phyloP scores from a whole-genome alignment of 805 yeast species.

The Monosporozyma unispora region DNA sequence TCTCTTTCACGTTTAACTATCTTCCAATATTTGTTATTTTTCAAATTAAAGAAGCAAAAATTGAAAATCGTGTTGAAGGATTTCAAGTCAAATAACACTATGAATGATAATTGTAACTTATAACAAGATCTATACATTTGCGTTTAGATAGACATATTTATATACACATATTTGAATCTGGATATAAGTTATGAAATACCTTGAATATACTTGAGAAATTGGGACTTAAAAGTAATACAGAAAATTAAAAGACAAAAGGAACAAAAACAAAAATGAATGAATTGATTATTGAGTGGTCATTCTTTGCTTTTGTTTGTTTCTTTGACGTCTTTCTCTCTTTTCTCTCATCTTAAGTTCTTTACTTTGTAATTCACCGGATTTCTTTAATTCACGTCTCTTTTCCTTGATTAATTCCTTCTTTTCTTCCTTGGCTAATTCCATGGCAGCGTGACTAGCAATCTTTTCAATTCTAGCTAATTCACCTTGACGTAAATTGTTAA shows the following conservation, averaged over 20 bases:
- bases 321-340: slow-evolving; percentile 68
- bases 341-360: slow-evolving; percentile 69
- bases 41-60: background rate
- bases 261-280: background rate
- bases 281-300: slow-evolving; percentile 10
- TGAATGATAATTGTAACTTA: background rate
- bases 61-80: background rate
- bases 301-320: slow-evolving; percentile 49
- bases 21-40: background rate
- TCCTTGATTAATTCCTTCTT: slow-evolving; percentile 61
- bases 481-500: slow-evolving; percentile 64
- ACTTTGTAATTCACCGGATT: slow-evolving; percentile 70
- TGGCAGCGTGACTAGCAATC: slow-evolving; percentile 51
- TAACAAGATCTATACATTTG: background rate
- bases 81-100: background rate
- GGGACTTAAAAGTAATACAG: background rate
- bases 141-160: background rate
- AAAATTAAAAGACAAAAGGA: too few relatives aligned
- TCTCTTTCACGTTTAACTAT: background rate
- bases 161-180: background rate
- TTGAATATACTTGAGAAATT: background rate
- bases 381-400: slow-evolving; percentile 48
- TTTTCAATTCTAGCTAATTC: slow-evolving; percentile 66
- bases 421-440: slow-evolving; percentile 61
- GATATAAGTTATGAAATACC: background rate